A percentile compares a stretch with the other conserved stretches of the same genome.
Conservation (phyloP, 73 alveolate species). For the Urostyla sp. region DNA sequence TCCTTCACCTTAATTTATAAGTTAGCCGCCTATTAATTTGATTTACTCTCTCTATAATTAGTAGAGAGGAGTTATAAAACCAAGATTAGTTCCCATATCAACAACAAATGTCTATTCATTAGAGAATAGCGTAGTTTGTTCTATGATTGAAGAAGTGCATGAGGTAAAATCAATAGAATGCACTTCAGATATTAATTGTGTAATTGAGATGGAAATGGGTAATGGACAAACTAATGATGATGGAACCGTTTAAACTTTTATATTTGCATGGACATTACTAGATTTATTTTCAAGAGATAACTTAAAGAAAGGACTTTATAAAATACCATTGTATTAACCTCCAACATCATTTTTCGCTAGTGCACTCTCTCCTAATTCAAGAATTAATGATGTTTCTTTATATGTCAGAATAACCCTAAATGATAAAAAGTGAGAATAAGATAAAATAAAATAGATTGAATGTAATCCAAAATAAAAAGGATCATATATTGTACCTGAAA, state of each 20-base stretch:
- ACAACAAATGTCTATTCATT: conserved; percentile 25
- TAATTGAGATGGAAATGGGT: conserved; percentile 10
- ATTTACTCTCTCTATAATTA: conserved; percentile 17
- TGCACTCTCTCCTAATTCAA: background rate
- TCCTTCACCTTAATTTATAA: too few species aligned
- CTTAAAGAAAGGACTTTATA: conserved; percentile 10
- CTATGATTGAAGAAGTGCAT: conserved; percentile 46
- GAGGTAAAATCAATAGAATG: conserved; percentile 18
- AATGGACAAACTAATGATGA: background rate
- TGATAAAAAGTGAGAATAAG: conserved; percentile 31
- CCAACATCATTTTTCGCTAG: conserved; percentile 10
- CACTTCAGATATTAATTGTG: conserved; percentile 11
- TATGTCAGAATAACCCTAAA: conserved; percentile 26
- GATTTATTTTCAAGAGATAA: background rate
- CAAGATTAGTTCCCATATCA: conserved; percentile 25
- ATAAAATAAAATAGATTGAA: background rate
- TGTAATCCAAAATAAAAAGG: conserved; percentile 14
- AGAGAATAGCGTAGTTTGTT: conserved; percentile 7
- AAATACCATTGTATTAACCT: conserved; percentile 37
- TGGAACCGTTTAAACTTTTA: too few species aligned
- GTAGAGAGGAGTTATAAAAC: conserved; percentile 28
- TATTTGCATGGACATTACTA: conserved; percentile 20
- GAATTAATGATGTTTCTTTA: conserved; percentile 20
- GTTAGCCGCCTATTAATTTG: too few species aligned
- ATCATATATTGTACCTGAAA: conserved; percentile 22